Conservation (phyloP, 2,329 filamentous ascomycete genomes). For the Aspergillus niger region DNA sequence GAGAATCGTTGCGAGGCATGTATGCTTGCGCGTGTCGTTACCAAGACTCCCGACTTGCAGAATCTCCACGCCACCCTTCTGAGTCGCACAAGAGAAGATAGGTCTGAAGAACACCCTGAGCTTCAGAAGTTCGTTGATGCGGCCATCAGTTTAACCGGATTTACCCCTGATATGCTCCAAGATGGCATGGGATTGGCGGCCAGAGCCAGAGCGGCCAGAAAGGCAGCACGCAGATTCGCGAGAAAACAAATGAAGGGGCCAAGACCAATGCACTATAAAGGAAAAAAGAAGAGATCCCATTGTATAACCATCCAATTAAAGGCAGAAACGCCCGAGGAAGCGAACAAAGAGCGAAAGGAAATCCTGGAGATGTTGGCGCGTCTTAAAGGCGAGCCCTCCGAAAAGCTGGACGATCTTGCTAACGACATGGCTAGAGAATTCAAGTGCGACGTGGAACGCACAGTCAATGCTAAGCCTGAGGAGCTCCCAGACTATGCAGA, state of each 20-base stretch:
- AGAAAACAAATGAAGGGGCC: background rate
- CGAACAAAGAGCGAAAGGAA: background rate
- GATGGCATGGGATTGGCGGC: background rate
- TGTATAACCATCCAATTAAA: constrained; percentile 11
- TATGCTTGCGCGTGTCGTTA: constrained; percentile 36
- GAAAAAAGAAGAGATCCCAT: background rate
- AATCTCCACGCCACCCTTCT: constrained; percentile 34
- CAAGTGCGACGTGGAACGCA: too few relatives aligned
- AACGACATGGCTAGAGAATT: background rate
- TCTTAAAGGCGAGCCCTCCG: background rate
- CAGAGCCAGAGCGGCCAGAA: background rate
- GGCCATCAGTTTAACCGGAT: constrained; percentile 21
- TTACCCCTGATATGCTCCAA: constrained; percentile 6
- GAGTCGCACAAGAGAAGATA: constrained; percentile 33
- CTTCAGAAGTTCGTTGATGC: constrained; percentile 34
- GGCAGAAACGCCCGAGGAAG: background rate
- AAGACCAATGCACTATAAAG: constrained; percentile 1
- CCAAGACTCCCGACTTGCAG: constrained; percentile 27
- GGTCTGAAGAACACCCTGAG: constrained; percentile 23
- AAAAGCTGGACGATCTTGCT: background rate
- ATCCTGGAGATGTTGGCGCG: background rate
- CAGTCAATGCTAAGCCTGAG: too few relatives aligned
- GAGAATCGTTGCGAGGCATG: constrained; percentile 41
- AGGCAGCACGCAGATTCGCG: constrained; percentile 13
- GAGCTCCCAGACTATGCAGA: too few relatives aligned